These are phyloP conservation scores for Luvunga scandens DNA, from an alignment of 345 rosid genomes.

Conservation along the genomic window DNA sequence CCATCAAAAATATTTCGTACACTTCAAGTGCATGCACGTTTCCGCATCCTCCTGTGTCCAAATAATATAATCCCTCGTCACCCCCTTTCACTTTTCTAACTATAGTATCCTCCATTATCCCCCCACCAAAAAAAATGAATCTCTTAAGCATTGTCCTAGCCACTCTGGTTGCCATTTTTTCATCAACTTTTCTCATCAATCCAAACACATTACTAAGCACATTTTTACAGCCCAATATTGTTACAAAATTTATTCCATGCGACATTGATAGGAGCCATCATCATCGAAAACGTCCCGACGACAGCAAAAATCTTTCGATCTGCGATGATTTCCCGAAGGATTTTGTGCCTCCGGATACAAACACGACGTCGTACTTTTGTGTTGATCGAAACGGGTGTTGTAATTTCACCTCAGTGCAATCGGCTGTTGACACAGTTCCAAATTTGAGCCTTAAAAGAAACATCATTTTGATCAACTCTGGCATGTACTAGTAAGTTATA, in stretches of 20 bases:
- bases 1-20: slow-evolving; percentile 48
- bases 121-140: slow-evolving; percentile 31
- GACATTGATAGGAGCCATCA: not conserved
- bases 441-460: slow-evolving; percentile 59
- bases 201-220: slow-evolving; percentile 13
- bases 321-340: slow-evolving; percentile 71
- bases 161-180: slow-evolving; percentile 35
- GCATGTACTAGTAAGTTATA: slow-evolving; percentile 69
- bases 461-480: slow-evolving; percentile 78
- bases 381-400: slow-evolving; percentile 84
- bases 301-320: slow-evolving; percentile 31
- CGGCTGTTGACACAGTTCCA: slow-evolving; percentile 62
- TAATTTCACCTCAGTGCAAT: slow-evolving; percentile 79
- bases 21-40: slow-evolving; percentile 67
- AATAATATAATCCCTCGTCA: not conserved
- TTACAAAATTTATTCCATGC: not conserved
- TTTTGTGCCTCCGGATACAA: slow-evolving; percentile 68
- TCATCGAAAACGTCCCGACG: slow-evolving; percentile 22
- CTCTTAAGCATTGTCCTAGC: slow-evolving; percentile 28
- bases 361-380: slow-evolving; percentile 58
- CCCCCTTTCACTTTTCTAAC: not conserved
- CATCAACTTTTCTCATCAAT: slow-evolving; percentile 20
- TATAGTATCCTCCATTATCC: not conserved
- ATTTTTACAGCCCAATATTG: slow-evolving; percentile 18
- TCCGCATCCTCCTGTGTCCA: slow-evolving; percentile 16